Evolutionary conservation across 371 early-diverging fungal genomes (phyloP).

Genomic region (Mucor ambiguus): DNA sequence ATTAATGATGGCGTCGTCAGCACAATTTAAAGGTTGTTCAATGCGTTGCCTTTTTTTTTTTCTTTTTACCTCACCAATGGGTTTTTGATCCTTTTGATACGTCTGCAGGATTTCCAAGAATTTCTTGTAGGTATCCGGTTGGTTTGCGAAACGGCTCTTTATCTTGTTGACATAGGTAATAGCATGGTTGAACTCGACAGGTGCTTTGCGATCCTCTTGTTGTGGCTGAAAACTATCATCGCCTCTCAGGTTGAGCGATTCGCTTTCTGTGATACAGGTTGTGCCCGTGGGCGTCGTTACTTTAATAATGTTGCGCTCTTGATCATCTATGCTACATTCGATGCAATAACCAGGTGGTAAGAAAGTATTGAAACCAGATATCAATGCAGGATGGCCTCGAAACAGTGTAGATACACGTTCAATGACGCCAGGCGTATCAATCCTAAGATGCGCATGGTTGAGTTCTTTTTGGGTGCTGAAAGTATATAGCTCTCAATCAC

Average conservation of each 20-base stretch:
- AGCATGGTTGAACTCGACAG: conserved; percentile 96
- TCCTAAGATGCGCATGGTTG: conserved; percentile 44
- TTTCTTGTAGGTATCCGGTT: conserved; percentile 92
- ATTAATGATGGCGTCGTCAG: neutral
- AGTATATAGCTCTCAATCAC: neutral
- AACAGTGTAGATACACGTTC: conserved; percentile 96
- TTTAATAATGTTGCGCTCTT: conserved; percentile 70
- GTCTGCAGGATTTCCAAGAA: conserved; percentile 95
- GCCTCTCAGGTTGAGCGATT: conserved; percentile 4
- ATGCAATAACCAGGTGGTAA: conserved; percentile 97
- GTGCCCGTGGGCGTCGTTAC: conserved; percentile 90
- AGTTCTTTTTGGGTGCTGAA: neutral
- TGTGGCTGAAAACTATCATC: neutral
- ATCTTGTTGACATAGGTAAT: conserved; percentile 98
- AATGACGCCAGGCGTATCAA: conserved; percentile 99
- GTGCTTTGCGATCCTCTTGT: conserved; percentile 25
- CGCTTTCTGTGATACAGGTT: conserved; percentile 34
- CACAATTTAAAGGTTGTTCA: too few species aligned
- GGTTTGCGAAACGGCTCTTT: conserved; percentile 86
- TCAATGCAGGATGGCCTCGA: conserved; percentile 88
- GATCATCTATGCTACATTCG: conserved; percentile 79
- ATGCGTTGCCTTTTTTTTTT: too few species aligned
- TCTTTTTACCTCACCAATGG: conserved; percentile 85
- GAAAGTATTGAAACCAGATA: conserved; percentile 99
- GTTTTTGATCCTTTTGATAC: conserved; percentile 89